Evolutionary conservation across 371 early-diverging fungal species (phyloP).

Genomic region (Enteropsectra breve): DNA sequence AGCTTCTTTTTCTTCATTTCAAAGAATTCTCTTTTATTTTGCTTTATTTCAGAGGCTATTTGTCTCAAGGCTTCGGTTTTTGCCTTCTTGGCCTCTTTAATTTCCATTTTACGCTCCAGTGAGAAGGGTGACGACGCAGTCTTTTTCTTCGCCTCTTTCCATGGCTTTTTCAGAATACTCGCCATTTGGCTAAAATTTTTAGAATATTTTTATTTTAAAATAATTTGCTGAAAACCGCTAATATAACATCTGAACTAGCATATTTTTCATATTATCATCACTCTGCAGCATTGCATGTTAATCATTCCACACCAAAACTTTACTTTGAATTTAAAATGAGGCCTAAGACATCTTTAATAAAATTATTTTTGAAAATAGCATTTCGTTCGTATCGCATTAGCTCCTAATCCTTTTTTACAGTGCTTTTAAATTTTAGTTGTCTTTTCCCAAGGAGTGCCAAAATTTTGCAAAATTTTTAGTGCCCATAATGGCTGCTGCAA

Average conservation of each 20-base stretch:
- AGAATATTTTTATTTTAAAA: conserved; percentile 18
- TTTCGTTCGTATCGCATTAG: too few species aligned
- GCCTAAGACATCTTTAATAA: too few species aligned
- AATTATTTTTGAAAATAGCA: too few species aligned
- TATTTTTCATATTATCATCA: too few species aligned
- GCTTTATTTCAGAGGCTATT: conserved; percentile 4
- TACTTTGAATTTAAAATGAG: too few species aligned
- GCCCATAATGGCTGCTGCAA: conserved; percentile 9
- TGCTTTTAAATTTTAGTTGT: too few species aligned
- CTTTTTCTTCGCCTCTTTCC: conserved; percentile 7
- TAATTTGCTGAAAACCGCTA: too few species aligned
- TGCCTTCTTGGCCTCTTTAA: conserved; percentile 16
- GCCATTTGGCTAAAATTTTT: conserved; percentile 24
- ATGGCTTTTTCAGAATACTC: conserved; percentile 7
- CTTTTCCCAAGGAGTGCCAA: too few species aligned
- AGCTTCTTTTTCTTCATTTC: conserved; percentile 4
- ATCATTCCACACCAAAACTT: too few species aligned
- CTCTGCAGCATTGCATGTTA: too few species aligned
- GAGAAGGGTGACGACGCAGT: background rate
- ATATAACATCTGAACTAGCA: too few species aligned
- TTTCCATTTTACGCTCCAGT: conserved; percentile 3
- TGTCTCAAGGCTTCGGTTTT: conserved; percentile 11
- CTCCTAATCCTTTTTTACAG: too few species aligned
- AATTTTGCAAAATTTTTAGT: conserved; percentile 26
- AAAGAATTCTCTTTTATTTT: conserved; percentile 5